These are phyloP conservation scores for Silene vulgaris DNA, from an alignment of 179 eudicot genomes.

Conservation along the genomic window DNA sequence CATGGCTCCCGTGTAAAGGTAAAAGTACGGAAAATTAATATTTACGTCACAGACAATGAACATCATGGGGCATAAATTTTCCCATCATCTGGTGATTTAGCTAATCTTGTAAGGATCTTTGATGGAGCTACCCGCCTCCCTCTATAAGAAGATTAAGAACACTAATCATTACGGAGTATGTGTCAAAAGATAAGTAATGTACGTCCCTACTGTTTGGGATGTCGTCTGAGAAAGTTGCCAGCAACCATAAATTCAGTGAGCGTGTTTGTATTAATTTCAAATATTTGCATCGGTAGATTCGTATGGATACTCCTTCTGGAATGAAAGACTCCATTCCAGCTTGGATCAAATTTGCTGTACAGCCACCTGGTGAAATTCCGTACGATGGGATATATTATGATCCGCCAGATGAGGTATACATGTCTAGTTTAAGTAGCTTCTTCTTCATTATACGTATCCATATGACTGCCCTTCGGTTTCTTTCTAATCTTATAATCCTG, in stretches of 20 bases:
- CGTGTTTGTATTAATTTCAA: not conserved
- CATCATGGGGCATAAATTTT: not conserved
- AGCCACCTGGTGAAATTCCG: slow-evolving; percentile 89
- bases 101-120: not conserved
- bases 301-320: slow-evolving; percentile 97
- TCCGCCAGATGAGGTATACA: slow-evolving; percentile 92
- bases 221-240: not conserved
- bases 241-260: not conserved
- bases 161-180: not conserved
- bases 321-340: slow-evolving; percentile 97
- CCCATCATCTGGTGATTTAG: not conserved
- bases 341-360: slow-evolving; percentile 93
- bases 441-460: slow-evolving; percentile 2
- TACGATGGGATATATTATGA: slow-evolving; percentile 93
- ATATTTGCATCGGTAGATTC: slow-evolving; percentile 44
- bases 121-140: not conserved
- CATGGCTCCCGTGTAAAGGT: slow-evolving; percentile 99
- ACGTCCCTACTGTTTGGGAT: not conserved
- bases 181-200: not conserved
- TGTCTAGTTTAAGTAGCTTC: slow-evolving; percentile 24
- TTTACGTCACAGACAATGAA: not conserved
- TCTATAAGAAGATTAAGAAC: not conserved
- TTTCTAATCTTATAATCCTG: slow-evolving; percentile 9
- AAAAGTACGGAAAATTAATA: slow-evolving; percentile 16
- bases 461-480: slow-evolving; percentile 10